phyloP scores from a whole-genome alignment of 2,329 filamentous ascomycete genomes.

The Ophiostoma ips region DNA sequence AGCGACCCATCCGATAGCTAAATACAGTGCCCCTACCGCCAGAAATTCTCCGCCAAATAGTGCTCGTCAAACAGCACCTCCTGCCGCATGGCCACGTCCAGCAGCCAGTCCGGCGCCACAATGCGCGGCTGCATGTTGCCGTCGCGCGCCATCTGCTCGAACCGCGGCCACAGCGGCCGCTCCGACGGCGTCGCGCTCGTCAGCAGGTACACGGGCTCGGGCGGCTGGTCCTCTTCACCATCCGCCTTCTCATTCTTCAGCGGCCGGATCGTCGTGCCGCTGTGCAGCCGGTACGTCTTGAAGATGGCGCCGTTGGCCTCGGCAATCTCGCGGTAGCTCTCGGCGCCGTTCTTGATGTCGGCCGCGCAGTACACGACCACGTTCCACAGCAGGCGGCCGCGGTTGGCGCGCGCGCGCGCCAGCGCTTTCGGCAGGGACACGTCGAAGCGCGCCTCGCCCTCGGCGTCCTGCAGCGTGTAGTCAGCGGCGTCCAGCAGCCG shows the following conservation, averaged over 20 bases:
- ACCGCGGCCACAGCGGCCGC: slow-evolving; percentile 62
- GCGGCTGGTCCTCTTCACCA: slow-evolving; percentile 46
- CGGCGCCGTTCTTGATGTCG: slow-evolving; percentile 63
- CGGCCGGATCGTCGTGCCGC: slow-evolving; percentile 51
- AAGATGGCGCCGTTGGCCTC: slow-evolving; percentile 80
- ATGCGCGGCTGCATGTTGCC: slow-evolving; percentile 70
- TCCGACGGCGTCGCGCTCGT: slow-evolving; percentile 55
- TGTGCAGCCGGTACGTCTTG: slow-evolving; percentile 59
- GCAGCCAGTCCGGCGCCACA: slow-evolving; percentile 75
- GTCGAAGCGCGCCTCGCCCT: slow-evolving; percentile 56
- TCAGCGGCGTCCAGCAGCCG: slow-evolving; percentile 49
- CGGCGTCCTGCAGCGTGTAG: slow-evolving; percentile 56
- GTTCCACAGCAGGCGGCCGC: slow-evolving; percentile 58
- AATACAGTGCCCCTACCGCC: not conserved
- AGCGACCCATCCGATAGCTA: no score
- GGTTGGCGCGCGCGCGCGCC: slow-evolving; percentile 58
- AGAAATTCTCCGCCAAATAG: slow-evolving; percentile 33
- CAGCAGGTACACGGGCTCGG: slow-evolving; percentile 71
- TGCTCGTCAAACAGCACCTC: slow-evolving; percentile 53
- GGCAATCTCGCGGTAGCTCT: slow-evolving; percentile 75
- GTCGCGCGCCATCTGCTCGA: slow-evolving; percentile 62
- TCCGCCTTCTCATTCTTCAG: slow-evolving; percentile 21
- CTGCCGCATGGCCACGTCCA: slow-evolving; percentile 83
- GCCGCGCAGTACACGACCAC: slow-evolving; percentile 77
- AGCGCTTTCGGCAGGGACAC: slow-evolving; percentile 57